Base-by-base conservation (phyloP, 116 monocot species). In the Dioscorea cayenensis region DNA sequence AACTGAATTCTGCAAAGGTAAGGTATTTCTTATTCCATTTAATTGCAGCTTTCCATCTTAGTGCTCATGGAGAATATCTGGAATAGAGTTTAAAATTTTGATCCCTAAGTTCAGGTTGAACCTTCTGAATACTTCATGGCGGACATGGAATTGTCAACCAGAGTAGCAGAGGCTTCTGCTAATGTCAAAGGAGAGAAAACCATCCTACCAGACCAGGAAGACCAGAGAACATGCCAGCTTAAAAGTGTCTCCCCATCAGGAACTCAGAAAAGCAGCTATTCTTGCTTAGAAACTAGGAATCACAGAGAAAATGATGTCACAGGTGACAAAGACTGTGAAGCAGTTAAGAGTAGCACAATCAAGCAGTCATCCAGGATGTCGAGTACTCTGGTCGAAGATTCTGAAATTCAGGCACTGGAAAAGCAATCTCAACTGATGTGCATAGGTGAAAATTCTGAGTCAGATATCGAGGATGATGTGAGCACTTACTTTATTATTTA, bases 391-490 rank as follows among this genome's bases (percentile, higher is more conserved):
- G 7, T 73, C 21, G 75, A 75, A 14, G 59, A 28, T 60, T 67
- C 77, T 52, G 64, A 68, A 58, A 20, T 36, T 16, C 64, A 62
- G 18, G 77, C 17, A 43, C 18, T 68, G 70, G 38, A 70, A 13
- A 17, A 58, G 16, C 76, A 73, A 61, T 14, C 64, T 73, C 71
- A 67, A 51, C 59, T 27, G 36, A 80, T 7, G 8, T 49, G 70
- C n/a, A 73, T 73, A 32, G 63, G 64, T 55, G 82, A 78, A 60
- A 64, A 65, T 67, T 71, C 67, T 52, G 87, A 83, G 10, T 72
- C 84, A 77, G 86, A 86, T 19, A 37, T 58, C 17, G 77, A 84
- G 72, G 78, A 84, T 76, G 93, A 92, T 80, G 92, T 92, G 76
- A 84, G 88, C 73, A n/a, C 22, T 55, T 55, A 3, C n/a, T 55